Conservation (phyloP, 140 eudicot genomes). For the Senecio squalidus region DNA sequence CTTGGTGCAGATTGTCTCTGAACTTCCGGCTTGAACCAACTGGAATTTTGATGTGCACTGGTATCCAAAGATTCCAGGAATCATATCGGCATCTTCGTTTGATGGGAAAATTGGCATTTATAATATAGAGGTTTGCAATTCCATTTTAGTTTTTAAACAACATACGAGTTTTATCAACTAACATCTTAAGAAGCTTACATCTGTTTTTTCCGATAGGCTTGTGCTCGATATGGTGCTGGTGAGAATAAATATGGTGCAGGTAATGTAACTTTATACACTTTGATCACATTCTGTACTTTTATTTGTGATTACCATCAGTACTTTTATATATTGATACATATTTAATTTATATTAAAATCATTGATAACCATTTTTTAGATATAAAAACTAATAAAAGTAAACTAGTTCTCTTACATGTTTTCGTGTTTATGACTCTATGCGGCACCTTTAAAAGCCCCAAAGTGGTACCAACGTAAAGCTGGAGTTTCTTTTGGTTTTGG, state of each 20-base stretch:
- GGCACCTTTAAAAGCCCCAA: too few relatives aligned
- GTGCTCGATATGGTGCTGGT: too few relatives aligned
- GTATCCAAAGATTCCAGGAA: too few relatives aligned
- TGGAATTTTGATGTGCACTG: constrained; percentile 84
- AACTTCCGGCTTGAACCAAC: constrained; percentile 85
- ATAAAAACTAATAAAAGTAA: neutral
- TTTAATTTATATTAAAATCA: neutral
- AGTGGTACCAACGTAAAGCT: constrained; percentile 85
- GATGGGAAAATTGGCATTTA: too few relatives aligned
- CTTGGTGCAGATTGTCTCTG: constrained; percentile 59
- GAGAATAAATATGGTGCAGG: constrained; percentile 69
- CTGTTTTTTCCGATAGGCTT: constrained; percentile 19
- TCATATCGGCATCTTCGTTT: too few relatives aligned
- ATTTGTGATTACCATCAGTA: too few relatives aligned
- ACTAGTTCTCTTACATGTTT: too few relatives aligned
- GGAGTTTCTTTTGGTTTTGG: too few relatives aligned
- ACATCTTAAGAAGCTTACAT: constrained; percentile 2
- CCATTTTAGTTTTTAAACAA: neutral
- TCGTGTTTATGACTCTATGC: constrained; percentile 9
- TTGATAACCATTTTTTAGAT: neutral
- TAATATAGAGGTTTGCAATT: constrained; percentile 59
- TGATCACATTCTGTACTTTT: neutral
- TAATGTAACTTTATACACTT: constrained; percentile 9
- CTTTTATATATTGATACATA: neutral
- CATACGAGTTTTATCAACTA: neutral